Conservation (phyloP, 345 rosid species). For the Bruguiera sexangula region DNA sequence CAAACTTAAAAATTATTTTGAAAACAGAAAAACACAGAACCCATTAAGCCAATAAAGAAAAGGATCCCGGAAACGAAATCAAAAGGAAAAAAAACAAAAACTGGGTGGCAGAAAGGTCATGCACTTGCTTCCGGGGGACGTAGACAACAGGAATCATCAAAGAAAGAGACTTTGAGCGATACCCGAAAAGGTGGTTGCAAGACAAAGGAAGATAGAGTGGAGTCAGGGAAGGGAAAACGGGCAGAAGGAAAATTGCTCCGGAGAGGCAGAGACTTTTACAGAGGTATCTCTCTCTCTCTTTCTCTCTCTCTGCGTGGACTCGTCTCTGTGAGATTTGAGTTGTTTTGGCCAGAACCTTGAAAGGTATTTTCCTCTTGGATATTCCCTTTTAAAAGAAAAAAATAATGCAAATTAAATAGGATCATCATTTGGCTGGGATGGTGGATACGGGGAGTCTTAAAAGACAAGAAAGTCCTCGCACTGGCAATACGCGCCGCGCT, state of each 20-base stretch:
- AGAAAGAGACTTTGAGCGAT: not conserved
- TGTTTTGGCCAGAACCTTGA: not conserved
- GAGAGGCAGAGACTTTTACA: conserved; percentile 6
- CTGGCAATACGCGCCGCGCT: no score
- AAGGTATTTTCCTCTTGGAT: not conserved
- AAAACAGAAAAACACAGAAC: not conserved
- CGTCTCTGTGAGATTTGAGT: not conserved
- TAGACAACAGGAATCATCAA: no score
- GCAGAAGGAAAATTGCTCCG: not conserved
- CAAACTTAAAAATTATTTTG: not conserved
- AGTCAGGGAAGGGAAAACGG: not conserved
- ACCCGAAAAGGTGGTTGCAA: not conserved
- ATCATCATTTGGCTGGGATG: no score
- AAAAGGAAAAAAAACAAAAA: not conserved
- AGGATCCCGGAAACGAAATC: not conserved
- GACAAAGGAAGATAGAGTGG: not conserved
- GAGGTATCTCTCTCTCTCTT: conserved; percentile 8
- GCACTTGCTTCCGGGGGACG: no score
- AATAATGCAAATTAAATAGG: no score
- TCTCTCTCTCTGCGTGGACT: conserved; percentile 6
- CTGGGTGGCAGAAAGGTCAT: not conserved
- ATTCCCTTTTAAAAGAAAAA: not conserved
- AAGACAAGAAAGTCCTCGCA: no score
- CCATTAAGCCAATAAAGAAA: no score
- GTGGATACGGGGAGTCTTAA: no score